phyloP scores from a whole-genome alignment of 2,329 filamentous ascomycete genomes.

The Podosphaera leucotricha region DNA sequence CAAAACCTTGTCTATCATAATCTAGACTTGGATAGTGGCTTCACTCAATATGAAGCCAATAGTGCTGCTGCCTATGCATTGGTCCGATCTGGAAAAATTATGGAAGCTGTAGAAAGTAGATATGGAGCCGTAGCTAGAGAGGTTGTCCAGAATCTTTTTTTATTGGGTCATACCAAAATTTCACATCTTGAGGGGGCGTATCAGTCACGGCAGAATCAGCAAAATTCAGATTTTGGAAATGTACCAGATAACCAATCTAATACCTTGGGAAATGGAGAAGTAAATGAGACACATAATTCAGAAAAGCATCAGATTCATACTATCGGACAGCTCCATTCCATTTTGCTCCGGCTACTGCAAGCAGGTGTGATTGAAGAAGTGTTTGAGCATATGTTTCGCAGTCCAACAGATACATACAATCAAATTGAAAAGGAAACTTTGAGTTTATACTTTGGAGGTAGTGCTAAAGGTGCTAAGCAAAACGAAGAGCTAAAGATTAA shows the following conservation, averaged over 20 bases:
- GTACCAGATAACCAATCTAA: conserved; percentile 4
- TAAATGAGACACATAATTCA: conserved; percentile 8
- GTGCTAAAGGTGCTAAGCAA: conserved; percentile 38
- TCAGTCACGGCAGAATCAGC: conserved; percentile 12
- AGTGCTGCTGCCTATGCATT: conserved; percentile 59
- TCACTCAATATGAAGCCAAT: conserved; percentile 68
- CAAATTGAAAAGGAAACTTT: conserved; percentile 41
- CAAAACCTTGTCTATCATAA: conserved; percentile 65
- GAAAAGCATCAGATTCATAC: conserved; percentile 5
- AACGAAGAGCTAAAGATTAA: conserved; percentile 36
- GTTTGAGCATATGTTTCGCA: conserved; percentile 29
- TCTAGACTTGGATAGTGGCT: conserved; percentile 33
- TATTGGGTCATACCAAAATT: conserved; percentile 54
- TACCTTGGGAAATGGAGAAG: conserved; percentile 3
- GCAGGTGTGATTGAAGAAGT: conserved; percentile 46
- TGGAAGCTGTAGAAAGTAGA: conserved; percentile 48
- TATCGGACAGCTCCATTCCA: conserved; percentile 19
- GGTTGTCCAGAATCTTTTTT: conserved; percentile 50
- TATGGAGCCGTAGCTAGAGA: conserved; percentile 53
- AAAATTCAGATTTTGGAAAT: conserved; percentile 5
- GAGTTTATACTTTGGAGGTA: conserved; percentile 26
- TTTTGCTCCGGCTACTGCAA: conserved; percentile 28
- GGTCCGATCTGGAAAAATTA: conserved; percentile 57
- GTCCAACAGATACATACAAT: conserved; percentile 33
- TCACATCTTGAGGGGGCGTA: conserved; percentile 46